These are phyloP conservation scores for Cercis canadensis DNA, from an alignment of 306 rosid species.

Conservation along the genomic window DNA sequence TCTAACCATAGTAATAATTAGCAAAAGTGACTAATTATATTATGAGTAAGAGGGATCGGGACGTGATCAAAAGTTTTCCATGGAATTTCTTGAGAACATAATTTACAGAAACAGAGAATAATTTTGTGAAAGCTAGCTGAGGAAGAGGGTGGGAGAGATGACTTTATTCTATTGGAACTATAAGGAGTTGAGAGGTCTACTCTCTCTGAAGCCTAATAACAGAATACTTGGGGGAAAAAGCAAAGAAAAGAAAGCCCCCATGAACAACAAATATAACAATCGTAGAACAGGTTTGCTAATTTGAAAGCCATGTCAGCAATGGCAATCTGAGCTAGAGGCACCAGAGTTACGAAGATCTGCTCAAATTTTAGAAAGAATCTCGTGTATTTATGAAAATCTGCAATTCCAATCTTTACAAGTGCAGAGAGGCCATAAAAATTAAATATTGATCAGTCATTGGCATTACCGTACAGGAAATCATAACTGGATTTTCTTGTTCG, in stretches of 20 bases:
- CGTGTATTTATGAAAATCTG: constrained; percentile 13
- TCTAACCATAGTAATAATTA: constrained; percentile 31
- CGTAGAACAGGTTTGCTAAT: constrained; percentile 25
- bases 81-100: constrained; percentile 31
- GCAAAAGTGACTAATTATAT: constrained; percentile 7
- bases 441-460: constrained; percentile 9
- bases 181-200: no score
- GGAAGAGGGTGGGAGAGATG: background rate
- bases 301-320: constrained; percentile 27
- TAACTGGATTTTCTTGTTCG: constrained; percentile 21
- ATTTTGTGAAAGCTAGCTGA: constrained; percentile 31
- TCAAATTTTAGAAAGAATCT: constrained; percentile 27
- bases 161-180: background rate
- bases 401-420: constrained; percentile 27
- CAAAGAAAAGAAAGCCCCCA: background rate
- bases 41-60: constrained; percentile 13
- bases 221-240: background rate
- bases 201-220: background rate
- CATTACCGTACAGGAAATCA: constrained; percentile 25
- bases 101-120: background rate
- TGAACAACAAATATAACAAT: background rate
- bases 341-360: constrained; percentile 31
- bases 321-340: constrained; percentile 22
- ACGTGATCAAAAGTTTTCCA: constrained; percentile 18
- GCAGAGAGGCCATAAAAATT: constrained; percentile 8